Evolutionary conservation across 768 basidiomycete species (phyloP).

Genomic region (Amanita molliuscula): DNA sequence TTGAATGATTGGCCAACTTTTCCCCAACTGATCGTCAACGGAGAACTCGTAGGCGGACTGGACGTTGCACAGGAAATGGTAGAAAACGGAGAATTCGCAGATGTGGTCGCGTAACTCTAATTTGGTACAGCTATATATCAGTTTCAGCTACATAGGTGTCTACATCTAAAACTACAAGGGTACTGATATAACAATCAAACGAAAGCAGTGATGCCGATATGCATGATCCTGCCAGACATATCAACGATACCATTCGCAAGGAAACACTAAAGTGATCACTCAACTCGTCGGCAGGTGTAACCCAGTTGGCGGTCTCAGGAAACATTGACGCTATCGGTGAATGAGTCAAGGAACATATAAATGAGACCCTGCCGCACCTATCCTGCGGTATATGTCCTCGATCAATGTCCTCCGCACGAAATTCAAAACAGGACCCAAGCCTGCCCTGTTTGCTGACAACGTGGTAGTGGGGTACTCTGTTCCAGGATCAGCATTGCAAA

Average conservation of each 20-base stretch:
- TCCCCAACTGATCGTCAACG: constrained; percentile 79
- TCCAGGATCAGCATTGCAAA: neutral
- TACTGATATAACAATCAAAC: neutral
- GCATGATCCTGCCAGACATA: constrained; percentile 32
- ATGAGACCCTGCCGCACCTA: constrained; percentile 11
- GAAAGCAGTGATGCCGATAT: constrained; percentile 44
- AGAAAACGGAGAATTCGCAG: constrained; percentile 65
- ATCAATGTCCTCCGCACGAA: constrained; percentile 41
- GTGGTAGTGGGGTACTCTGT: constrained; percentile 49
- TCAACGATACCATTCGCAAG: neutral
- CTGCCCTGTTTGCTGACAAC: constrained; percentile 31
- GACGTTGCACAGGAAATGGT: constrained; percentile 90
- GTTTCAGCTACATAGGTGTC: neutral
- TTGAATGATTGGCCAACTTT: constrained; percentile 89
- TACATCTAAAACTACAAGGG: neutral
- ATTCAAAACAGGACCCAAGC: constrained; percentile 23
- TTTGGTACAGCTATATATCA: neutral
- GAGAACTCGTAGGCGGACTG: constrained; percentile 91
- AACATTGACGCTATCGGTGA: constrained; percentile 39
- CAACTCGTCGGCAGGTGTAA: constrained; percentile 45
- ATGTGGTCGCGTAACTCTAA: constrained; percentile 15
- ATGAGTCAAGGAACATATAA: neutral
- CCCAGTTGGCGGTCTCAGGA: constrained; percentile 52
- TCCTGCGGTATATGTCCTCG: constrained; percentile 49
- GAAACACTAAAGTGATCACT: constrained; percentile 11